Conservation (phyloP, 2,329 filamentous ascomycete species). For the Diplocarpon rosae region DNA sequence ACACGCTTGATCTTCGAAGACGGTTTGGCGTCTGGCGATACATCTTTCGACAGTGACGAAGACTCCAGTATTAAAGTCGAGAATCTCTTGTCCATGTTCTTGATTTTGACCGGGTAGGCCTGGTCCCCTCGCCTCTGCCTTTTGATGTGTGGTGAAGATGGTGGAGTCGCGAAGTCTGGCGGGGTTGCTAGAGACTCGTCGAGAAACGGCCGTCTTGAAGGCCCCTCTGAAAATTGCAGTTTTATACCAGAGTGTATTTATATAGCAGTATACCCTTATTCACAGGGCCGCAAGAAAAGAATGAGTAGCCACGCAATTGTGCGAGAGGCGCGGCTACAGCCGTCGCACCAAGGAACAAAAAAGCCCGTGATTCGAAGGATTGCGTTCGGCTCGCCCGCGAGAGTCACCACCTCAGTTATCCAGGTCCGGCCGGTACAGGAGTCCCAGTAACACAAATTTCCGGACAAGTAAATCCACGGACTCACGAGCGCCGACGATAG, state of each 20-base stretch:
- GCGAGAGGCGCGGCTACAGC: not conserved
- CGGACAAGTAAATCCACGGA: too few species aligned
- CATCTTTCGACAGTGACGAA: not conserved
- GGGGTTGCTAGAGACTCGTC: not conserved
- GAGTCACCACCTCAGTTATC: too few species aligned
- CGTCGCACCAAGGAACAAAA: slow-evolving; percentile 1
- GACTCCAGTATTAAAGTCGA: slow-evolving; percentile 3
- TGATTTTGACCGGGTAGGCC: not conserved
- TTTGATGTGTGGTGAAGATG: not conserved
- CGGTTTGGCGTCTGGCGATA: not conserved
- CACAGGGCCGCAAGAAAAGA: not conserved
- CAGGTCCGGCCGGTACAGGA: too few species aligned
- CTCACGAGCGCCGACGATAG: too few species aligned
- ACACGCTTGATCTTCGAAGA: slow-evolving; percentile 1
- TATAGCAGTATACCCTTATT: too few species aligned
- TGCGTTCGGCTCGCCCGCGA: too few species aligned
- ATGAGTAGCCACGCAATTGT: not conserved
- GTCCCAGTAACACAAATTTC: too few species aligned
- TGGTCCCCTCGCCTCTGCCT: not conserved
- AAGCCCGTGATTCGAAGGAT: too few species aligned
- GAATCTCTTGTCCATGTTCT: slow-evolving; percentile 4
- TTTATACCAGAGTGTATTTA: too few species aligned
- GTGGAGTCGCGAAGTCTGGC: not conserved
- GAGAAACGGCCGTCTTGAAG: too few species aligned
- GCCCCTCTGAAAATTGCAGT: too few species aligned